phyloP scores from a whole-genome alignment of 257 asterid genomes.

The Lycium barbarum region DNA sequence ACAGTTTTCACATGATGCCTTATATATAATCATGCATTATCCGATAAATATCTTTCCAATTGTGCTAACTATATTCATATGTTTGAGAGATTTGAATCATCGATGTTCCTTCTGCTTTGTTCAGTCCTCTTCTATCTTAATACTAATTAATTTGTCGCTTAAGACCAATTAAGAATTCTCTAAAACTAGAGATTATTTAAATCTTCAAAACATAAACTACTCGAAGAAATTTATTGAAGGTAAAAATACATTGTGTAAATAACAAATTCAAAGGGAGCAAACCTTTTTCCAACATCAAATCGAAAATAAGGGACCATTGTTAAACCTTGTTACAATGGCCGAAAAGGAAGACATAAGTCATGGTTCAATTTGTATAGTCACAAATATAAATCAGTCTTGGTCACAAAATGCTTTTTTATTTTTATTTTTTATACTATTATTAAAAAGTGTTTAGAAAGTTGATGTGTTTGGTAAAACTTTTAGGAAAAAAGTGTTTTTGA shows the following conservation, averaged over 20 bases:
- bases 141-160: neutral
- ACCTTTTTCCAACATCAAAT: neutral
- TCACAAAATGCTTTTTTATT: too few relatives aligned
- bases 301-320: neutral
- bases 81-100: neutral
- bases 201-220: too few relatives aligned
- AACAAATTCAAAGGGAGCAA: neutral
- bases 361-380: neutral
- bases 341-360: neutral
- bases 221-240: neutral
- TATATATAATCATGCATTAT: neutral
- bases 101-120: too few relatives aligned
- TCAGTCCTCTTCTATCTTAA: neutral
- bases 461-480: too few relatives aligned
- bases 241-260: neutral
- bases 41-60: neutral
- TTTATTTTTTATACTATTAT: too few relatives aligned
- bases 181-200: too few relatives aligned
- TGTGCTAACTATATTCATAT: neutral
- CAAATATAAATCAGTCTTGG: neutral
- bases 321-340: neutral
- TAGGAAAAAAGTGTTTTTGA: too few relatives aligned
- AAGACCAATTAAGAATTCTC: neutral
- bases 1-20: neutral
- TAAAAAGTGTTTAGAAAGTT: too few relatives aligned